These are phyloP conservation scores for Phytophthora citrophthora DNA, from an alignment of 352 stramenopile genomes.

Conservation along the genomic window DNA sequence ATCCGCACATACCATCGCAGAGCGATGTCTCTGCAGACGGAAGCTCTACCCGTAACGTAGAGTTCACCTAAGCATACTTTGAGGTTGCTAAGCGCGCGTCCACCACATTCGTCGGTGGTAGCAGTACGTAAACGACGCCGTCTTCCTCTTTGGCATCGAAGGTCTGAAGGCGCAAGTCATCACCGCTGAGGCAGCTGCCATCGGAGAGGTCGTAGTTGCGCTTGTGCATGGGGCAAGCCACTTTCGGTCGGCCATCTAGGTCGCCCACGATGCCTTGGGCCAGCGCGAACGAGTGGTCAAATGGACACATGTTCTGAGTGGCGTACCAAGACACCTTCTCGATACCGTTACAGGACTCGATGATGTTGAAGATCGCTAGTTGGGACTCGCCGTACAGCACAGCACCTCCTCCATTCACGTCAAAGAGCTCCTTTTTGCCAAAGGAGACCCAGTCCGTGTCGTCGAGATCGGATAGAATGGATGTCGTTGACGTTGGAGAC, in stretches of 20 bases:
- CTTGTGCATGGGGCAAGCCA: constrained; percentile 94
- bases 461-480: constrained; percentile 25
- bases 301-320: constrained; percentile 94
- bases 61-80: too few relatives aligned
- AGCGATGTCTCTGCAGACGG: too few relatives aligned
- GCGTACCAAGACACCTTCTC: constrained; percentile 86
- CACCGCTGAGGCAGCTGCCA: constrained; percentile 74
- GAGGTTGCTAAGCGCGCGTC: constrained; percentile 87
- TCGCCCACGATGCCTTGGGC: constrained; percentile 92
- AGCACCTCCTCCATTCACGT: constrained; percentile 81
- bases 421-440: constrained; percentile 75
- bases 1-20: too few relatives aligned
- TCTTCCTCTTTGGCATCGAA: constrained; percentile 85
- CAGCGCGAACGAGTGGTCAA: constrained; percentile 93
- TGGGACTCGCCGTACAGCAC: constrained; percentile 92
- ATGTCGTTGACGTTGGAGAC: constrained; percentile 46
- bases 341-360: constrained; percentile 60
- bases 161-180: constrained; percentile 79
- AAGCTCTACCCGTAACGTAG: too few relatives aligned
- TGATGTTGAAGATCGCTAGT: constrained; percentile 92
- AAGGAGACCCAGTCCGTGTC: constrained; percentile 79
- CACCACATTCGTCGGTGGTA: constrained; percentile 76
- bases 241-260: constrained; percentile 78
- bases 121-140: constrained; percentile 76
- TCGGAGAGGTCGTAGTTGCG: constrained; percentile 87